Base-by-base conservation (phyloP, 225 moss, liverwort and hornwort genomes). In the Rhytidiadelphus loreus region DNA sequence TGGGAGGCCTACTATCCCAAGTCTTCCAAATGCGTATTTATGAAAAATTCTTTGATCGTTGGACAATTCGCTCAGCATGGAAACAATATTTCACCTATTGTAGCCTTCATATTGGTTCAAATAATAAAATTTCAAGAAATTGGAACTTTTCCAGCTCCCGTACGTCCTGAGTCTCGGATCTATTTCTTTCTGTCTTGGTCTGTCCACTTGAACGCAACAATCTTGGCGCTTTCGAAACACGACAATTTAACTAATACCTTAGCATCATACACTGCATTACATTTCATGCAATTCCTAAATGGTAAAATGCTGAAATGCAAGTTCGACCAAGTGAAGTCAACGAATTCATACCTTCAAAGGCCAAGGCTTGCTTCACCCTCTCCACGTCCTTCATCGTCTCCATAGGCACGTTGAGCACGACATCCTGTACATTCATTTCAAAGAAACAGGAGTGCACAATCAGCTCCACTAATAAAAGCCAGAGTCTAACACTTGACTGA, bases 311-410 rank as follows among this genome's bases (percentile, higher is more conserved):
- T 53, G 5, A 66, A 55, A 57, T 50, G 50, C 70, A 83, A 87
- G 35, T 82, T 63, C 13, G 18, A 35, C 5, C 11, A 62, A 82
- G 57, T 22, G 65, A 65, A 32, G 59, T 46, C 73, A 52, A 37
- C 33, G 33, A 62, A 32, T 4, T 64, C 32, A 10, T 88, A 90
- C 94, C 94, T 88, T 88, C 86, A 74, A 90, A 23, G 70, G 92
- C 50, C 86, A 94, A 84, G 46, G 94, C 91, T 59, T 94, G 87
- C 89, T 94, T 92, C 86, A 92, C 92, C 73, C 92, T 92, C 89
- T 94, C 94, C 64, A 94, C 91, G 77, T 91, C 91, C 69, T 90
- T 92, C 90, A 92, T 90, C 43, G 89, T 86, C 73, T 92, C 89
- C 92, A 94, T 91, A 23, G 94, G 94, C 76, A 94, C 94, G 39